Evolutionary conservation across 495 filamentous ascomycete genomes (phyloP).

Genomic region (Trypethelium eluteriae): DNA sequence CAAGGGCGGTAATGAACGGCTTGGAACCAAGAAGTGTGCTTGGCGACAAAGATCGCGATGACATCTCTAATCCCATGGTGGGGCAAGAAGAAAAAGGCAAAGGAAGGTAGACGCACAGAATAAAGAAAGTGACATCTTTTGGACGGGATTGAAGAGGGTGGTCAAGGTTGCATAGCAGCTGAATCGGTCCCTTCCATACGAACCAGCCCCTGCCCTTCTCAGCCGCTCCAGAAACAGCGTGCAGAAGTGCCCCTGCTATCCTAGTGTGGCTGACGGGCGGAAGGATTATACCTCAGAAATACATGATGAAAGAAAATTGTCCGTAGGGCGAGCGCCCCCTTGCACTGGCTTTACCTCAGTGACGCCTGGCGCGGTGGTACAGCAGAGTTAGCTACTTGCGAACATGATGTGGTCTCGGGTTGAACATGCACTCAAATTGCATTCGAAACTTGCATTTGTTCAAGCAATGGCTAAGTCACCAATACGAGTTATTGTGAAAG

Average conservation of each 20-base stretch:
- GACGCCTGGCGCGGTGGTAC: neutral
- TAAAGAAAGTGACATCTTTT: constrained; percentile 5
- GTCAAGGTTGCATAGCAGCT: neutral
- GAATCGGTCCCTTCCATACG: neutral
- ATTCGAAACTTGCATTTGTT: no score
- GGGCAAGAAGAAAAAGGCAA: neutral
- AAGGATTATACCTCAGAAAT: no score
- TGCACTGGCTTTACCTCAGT: neutral
- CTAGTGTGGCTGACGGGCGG: neutral
- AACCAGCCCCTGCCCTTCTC: neutral
- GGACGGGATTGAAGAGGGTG: neutral
- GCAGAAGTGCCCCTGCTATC: neutral
- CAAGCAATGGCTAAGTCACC: no score
- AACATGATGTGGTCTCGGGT: no score
- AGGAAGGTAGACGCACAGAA: neutral
- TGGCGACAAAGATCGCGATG: neutral
- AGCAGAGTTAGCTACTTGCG: no score
- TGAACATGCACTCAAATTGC: no score
- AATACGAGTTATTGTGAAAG: no score
- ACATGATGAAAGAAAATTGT: no score
- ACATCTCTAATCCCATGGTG: constrained; percentile 4
- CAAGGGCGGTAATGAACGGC: constrained; percentile 3
- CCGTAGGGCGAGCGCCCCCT: neutral
- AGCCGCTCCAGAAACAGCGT: neutral
- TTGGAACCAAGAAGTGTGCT: neutral